Evolutionary conservation across 371 early-diverging fungal species (phyloP).

Genomic region (Circinella minor): DNA sequence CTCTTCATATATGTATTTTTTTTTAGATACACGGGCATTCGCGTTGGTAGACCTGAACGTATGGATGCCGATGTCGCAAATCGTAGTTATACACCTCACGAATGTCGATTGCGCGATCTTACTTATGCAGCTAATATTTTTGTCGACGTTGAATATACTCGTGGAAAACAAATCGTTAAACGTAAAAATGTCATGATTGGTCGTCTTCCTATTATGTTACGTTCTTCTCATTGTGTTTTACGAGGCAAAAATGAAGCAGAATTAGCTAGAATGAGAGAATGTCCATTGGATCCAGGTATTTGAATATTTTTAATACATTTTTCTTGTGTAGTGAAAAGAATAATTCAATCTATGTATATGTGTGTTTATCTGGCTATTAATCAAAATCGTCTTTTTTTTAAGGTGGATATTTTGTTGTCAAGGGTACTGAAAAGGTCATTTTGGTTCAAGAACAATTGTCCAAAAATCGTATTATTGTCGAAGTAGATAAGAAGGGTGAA

Average conservation of each 20-base stretch:
- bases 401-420: constrained; percentile 99
- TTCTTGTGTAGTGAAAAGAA: too few relatives aligned
- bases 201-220: constrained; percentile 99
- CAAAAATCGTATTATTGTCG: constrained; percentile 99
- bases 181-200: constrained; percentile 94
- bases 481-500: constrained; percentile 87
- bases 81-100: constrained; percentile 93
- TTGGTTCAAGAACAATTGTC: constrained; percentile 99
- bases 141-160: constrained; percentile 98
- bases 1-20: background rate
- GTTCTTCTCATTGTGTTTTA: constrained; percentile 90
- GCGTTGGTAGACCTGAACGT: constrained; percentile 88
- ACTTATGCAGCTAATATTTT: constrained; percentile 97
- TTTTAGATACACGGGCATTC: constrained; percentile 87
- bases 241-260: constrained; percentile 80
- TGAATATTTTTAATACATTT: background rate
- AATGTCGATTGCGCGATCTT: constrained; percentile 98
- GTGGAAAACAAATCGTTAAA: constrained; percentile 87
- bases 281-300: constrained; percentile 96
- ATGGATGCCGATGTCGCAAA: constrained; percentile 79
- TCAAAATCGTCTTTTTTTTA: background rate
- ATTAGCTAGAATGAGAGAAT: constrained; percentile 90
- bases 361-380: too few relatives aligned
- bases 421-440: constrained; percentile 99
- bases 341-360: too few relatives aligned